Percentiles rank a stretch among this genome's conserved stretches.
Evolutionary conservation across 1,284 basidiomycete genomes (phyloP).

Genomic region (Stereum hirsutum): DNA sequence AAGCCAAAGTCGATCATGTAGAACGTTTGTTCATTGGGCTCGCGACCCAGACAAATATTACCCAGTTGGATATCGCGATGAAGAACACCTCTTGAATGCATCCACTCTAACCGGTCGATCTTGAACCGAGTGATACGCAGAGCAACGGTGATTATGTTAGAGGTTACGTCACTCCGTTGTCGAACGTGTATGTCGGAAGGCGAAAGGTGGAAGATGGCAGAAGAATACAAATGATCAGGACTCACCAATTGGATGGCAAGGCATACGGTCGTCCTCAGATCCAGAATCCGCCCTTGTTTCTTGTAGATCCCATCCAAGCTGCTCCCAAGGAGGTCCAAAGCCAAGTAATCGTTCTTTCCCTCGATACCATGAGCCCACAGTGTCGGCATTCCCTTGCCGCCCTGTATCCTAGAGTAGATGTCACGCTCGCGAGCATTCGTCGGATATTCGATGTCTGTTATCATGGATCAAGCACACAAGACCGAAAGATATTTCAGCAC

Average conservation of each 20-base stretch:
- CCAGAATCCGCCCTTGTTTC: conserved; percentile 46
- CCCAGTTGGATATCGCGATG: conserved; percentile 73
- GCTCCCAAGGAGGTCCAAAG: conserved; percentile 60
- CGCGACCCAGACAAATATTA: conserved; percentile 56
- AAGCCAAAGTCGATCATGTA: conserved; percentile 83
- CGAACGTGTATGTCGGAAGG: too few species aligned
- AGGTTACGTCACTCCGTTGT: too few species aligned
- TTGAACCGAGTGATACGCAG: conserved; percentile 16
- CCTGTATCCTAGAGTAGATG: conserved; percentile 64
- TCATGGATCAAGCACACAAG: too few species aligned
- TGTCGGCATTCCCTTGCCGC: conserved; percentile 63
- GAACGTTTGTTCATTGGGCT: conserved; percentile 45
- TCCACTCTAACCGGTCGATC: conserved; percentile 60
- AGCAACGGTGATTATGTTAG: background rate
- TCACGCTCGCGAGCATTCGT: conserved; percentile 62
- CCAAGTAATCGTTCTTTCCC: conserved; percentile 62
- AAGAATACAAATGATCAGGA: conserved; percentile 4
- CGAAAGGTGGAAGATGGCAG: background rate
- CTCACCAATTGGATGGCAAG: conserved; percentile 69
- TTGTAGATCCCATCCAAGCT: conserved; percentile 58
- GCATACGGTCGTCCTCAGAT: conserved; percentile 59
- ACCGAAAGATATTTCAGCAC: too few species aligned
- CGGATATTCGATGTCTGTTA: conserved; percentile 64
- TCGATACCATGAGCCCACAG: conserved; percentile 53
- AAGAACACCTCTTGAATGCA: conserved; percentile 62